A percentile compares a stretch with the other conserved stretches of the same genome.
Conservation (phyloP, 345 rosid genomes). For the Melastoma malabathricum region DNA sequence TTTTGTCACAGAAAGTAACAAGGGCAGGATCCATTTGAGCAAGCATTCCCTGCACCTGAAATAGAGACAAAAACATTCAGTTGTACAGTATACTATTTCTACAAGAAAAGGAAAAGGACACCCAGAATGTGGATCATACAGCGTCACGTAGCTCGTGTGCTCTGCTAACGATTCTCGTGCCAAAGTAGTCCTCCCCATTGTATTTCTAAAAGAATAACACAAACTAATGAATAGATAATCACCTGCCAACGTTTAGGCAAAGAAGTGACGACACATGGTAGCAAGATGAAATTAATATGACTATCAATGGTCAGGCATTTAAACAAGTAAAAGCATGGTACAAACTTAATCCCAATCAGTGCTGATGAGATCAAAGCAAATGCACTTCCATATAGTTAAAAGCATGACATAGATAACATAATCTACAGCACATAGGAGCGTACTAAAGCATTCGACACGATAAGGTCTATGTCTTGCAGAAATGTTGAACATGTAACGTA, state of each 20-base stretch:
- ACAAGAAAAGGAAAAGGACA: not conserved
- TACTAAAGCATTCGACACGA: slow-evolving; percentile 91
- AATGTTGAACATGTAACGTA: slow-evolving; percentile 74
- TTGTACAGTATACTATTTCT: not conserved
- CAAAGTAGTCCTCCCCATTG: slow-evolving; percentile 92
- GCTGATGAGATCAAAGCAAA: no score
- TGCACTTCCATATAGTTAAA: no score
- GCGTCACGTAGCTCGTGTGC: slow-evolving; percentile 91
- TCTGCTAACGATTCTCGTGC: slow-evolving; percentile 91
- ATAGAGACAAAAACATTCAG: not conserved
- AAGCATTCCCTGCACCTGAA: slow-evolving; percentile 92
- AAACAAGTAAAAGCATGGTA: no score
- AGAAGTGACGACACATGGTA: no score
- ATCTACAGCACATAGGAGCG: not conserved
- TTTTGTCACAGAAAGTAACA: slow-evolving; percentile 72
- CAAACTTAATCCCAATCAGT: no score
- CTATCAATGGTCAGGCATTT: no score
- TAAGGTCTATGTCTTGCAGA: slow-evolving; percentile 78
- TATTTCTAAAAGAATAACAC: slow-evolving; percentile 40
- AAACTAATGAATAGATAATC: slow-evolving; percentile 1
- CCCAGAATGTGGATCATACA: slow-evolving; percentile 24
- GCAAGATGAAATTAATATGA: no score
- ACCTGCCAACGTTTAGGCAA: not conserved
- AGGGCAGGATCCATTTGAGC: slow-evolving; percentile 99
- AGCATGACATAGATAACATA: no score